These are phyloP conservation scores for Lasiosphaeria ovina DNA, from an alignment of 495 filamentous ascomycete species.

Conservation along the genomic window DNA sequence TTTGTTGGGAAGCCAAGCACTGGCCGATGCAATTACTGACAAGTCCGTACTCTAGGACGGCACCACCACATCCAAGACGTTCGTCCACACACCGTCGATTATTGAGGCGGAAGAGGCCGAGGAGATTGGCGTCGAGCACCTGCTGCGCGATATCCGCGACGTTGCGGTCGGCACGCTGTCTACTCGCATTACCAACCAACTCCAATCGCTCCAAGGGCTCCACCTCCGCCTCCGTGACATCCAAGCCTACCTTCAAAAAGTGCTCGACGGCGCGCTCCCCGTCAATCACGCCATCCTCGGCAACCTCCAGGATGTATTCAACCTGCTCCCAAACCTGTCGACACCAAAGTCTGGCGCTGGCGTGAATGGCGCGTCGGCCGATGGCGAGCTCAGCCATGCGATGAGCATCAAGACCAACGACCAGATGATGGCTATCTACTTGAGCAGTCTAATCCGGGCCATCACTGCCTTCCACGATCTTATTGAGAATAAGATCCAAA, in stretches of 20 bases:
- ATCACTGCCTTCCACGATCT: conserved; percentile 99
- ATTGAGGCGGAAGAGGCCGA: conserved; percentile 99
- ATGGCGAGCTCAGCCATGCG: conserved; percentile 80
- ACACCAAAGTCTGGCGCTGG: conserved; percentile 63
- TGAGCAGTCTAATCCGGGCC: conserved; percentile 92
- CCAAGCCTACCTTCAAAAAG: conserved; percentile 91
- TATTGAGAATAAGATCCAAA: conserved; percentile 99
- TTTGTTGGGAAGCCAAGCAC: background rate
- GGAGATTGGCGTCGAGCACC: conserved; percentile 97
- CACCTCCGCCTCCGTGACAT: conserved; percentile 96
- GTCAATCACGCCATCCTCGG: conserved; percentile 97
- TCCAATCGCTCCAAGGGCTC: conserved; percentile 94
- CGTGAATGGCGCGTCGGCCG: conserved; percentile 46
- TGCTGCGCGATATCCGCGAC: conserved; percentile 95
- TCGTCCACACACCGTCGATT: conserved; percentile 98
- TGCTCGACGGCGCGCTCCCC: conserved; percentile 84
- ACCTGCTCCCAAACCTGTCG: conserved; percentile 92
- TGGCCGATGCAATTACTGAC: background rate
- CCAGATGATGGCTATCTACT: conserved; percentile 96
- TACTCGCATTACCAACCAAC: conserved; percentile 94
- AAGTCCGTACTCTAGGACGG: conserved; percentile 65
- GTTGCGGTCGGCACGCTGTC: conserved; percentile 98
- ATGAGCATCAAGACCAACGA: conserved; percentile 99
- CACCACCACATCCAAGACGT: conserved; percentile 94
- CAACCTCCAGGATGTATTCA: conserved; percentile 98